Conservation (phyloP, 2,329 filamentous ascomycete species). For the Aphanocladium album region DNA sequence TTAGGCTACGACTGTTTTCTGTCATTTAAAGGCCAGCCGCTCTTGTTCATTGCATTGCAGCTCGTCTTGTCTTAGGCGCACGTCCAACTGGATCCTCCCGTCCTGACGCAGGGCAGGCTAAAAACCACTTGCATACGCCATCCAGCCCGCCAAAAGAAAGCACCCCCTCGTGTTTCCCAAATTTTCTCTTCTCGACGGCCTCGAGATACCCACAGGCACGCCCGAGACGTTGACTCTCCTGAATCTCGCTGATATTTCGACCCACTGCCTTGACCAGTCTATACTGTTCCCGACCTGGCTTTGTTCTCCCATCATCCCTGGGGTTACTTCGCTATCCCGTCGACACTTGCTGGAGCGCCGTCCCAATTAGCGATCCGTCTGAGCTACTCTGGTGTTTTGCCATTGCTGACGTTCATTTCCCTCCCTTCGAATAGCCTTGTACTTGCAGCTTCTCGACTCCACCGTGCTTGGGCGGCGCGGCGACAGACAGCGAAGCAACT, state of each 20-base stretch:
- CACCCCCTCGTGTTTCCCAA: slow-evolving; percentile 10
- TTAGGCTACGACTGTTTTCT: background rate
- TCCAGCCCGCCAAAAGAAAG: slow-evolving; percentile 13
- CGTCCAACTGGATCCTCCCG: slow-evolving; percentile 7
- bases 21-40: slow-evolving; percentile 7
- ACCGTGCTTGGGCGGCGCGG: background rate
- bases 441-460: slow-evolving; percentile 11
- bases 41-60: slow-evolving; percentile 4
- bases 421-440: slow-evolving; percentile 13
- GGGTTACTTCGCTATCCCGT: slow-evolving; percentile 8
- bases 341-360: background rate
- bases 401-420: slow-evolving; percentile 14
- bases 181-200: slow-evolving; percentile 2
- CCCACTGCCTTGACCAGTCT: slow-evolving; percentile 12
- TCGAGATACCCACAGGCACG: slow-evolving; percentile 3
- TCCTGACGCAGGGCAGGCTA: slow-evolving; percentile 8
- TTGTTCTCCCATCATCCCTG: slow-evolving; percentile 5
- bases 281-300: slow-evolving; percentile 13
- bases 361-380: background rate
- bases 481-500: background rate
- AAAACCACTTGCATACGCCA: slow-evolving; percentile 13
- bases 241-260: background rate
- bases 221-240: slow-evolving; percentile 14
- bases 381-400: background rate
- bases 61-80: slow-evolving; percentile 6